Base-by-base conservation (phyloP, 192 early-diverging fungal genomes). In the Backusella luteola region DNA sequence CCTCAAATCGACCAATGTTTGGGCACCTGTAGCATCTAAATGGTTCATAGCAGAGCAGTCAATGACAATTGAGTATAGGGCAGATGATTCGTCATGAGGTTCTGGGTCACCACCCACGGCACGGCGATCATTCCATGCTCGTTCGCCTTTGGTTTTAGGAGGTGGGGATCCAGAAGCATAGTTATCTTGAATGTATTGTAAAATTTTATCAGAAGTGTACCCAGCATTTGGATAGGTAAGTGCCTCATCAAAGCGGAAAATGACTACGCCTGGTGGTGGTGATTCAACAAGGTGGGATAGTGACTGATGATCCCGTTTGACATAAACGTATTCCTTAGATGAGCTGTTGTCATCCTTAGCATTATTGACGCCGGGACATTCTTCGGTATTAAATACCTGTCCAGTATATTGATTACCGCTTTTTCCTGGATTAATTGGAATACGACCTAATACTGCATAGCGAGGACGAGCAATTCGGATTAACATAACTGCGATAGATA, bases 401-500 rank as follows among this genome's bases (percentile, higher is more conserved):
- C 38, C 36, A 21, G 34, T 38, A 12, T 19, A 38, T 21, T n/a
- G n/a, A 39, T 41, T 21, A 7, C 23, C 34, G 11, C 9, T 38
- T 12, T 63, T 63, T 23, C 15, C 36, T n/a, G 68, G n/a, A 19
- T 69, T n/a, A 9, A 69, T 38, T 69, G 68, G 68, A 56, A 88
- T 41, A 71, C 83, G 84, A 41, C 80, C 84, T 8, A 94, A 80
- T 19, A 81, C 73, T 32, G 83, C 73, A 73, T 86, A 81, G 53
- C 85, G 81, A 23, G 93, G 92, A 11, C 90, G 86, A 49, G 96
- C 94, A 59, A 96, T 80, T 32, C 95, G 87, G 80, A 92, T 80
- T 23, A 98, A 83, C n/a, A 96, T 80, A 29, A 98, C 82, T 1
- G 91, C 73, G 21, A 90, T 87, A 0, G 95, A 89, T 73, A 92